Evolutionary conservation across 2,329 filamentous ascomycete genomes (phyloP).

Genomic region (Alternaria postmessia): DNA sequence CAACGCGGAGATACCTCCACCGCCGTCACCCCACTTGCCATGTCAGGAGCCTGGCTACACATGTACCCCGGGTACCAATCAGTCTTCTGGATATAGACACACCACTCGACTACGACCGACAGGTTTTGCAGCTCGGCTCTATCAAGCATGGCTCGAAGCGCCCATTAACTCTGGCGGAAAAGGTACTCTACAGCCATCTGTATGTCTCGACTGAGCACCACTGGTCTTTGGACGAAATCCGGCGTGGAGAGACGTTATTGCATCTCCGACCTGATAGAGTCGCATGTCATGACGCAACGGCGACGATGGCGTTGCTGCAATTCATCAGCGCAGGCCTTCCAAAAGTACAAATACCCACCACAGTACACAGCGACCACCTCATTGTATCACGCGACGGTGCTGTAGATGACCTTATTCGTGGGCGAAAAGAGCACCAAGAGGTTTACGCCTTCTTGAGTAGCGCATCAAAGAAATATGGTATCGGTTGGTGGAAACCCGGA

Average conservation of each 20-base stretch:
- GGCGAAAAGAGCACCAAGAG: constrained; percentile 43
- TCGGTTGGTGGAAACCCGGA: constrained; percentile 39
- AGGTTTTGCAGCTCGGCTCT: constrained; percentile 16
- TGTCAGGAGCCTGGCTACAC: constrained; percentile 9
- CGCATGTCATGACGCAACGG: constrained; percentile 56
- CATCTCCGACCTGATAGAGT: constrained; percentile 51
- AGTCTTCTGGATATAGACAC: constrained; percentile 20
- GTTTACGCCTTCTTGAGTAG: constrained; percentile 53
- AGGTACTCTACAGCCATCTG: not conserved
- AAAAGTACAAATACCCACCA: constrained; percentile 50
- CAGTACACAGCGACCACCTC: constrained; percentile 54
- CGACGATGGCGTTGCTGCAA: constrained; percentile 55
- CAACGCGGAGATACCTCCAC: not conserved
- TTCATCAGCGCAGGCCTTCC: constrained; percentile 55
- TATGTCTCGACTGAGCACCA: constrained; percentile 29
- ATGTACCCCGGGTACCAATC: constrained; percentile 19
- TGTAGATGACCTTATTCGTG: constrained; percentile 39
- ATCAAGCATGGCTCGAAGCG: constrained; percentile 19
- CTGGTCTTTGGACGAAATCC: constrained; percentile 36
- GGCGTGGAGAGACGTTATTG: constrained; percentile 37
- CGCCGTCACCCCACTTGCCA: not conserved
- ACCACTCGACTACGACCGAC: constrained; percentile 19
- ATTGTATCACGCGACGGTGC: constrained; percentile 49
- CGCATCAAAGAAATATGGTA: constrained; percentile 51
- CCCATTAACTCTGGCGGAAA: constrained; percentile 19